Base-by-base conservation (phyloP, 2,329 filamentous ascomycete species). In the Sclerotinia sclerotiorum region DNA sequence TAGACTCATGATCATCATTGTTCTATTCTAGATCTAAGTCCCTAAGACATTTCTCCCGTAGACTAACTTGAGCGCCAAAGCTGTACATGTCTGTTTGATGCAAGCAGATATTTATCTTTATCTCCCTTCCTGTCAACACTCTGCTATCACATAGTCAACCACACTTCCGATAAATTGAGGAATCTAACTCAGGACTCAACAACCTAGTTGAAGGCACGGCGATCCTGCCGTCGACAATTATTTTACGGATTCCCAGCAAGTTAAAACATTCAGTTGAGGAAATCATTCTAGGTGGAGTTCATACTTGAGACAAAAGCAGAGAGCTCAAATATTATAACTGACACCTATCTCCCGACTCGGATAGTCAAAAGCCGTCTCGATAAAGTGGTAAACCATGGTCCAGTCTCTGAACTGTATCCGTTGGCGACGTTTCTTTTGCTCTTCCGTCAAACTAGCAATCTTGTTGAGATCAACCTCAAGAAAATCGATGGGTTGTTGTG, bases 161-260 rank as follows among this genome's bases (percentile, higher is more conserved):
- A 15, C 5, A 24, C 4, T 21, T 4, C 2, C 17, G 6, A 42
- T 24, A 8, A 35, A 5, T 11, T 6, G 21, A 24, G 1, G 35
- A 5, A 17, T 3, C 35, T n/a, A 2, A n/a, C 8, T 42, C 3
- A 2, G 24, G 19, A 2, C 6, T 15, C 11, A 57, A 15, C 6
- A 19, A 1, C 10, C 10, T n/a, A 4, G 21, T 24, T 8, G 11
- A 10, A 24, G 0, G 13, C 1, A 3, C 1, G 32, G n/a, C 13
- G 39, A 2, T 42, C 0, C 17, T 39, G 5, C 8, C 2, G 6
- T 42, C 15, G 3, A 42, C n/a, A 0, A 0, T 0, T 15, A 24
- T n/a, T 27, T 39, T 3, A 0, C 0, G 8, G 5, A 2, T 27
- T 0, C 2, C 27, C 17, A 15, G 5, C 7, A 4, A 29, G 7